phyloP scores from a whole-genome alignment of 2,329 filamentous ascomycete genomes.

The Aspergillus tanneri region DNA sequence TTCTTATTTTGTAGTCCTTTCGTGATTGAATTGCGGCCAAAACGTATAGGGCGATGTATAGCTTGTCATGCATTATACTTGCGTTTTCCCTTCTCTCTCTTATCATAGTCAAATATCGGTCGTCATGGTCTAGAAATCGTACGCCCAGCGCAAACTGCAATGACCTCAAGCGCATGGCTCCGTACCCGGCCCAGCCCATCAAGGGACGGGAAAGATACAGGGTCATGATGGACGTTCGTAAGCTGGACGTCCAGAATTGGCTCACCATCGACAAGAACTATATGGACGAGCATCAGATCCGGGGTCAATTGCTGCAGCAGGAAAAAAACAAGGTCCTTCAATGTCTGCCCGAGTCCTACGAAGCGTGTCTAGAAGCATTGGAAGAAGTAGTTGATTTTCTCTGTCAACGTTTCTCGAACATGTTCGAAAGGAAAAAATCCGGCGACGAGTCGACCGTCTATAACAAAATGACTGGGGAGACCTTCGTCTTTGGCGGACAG shows the following conservation, averaged over 20 bases:
- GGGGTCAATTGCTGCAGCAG: conserved; percentile 41
- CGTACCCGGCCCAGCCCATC: conserved; percentile 41
- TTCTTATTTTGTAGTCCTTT: conserved; percentile 2
- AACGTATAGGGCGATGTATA: conserved; percentile 31
- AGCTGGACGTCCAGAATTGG: conserved; percentile 50
- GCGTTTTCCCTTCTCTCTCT: conserved; percentile 32
- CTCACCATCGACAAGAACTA: conserved; percentile 51
- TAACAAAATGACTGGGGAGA: conserved; percentile 48
- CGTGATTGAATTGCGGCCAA: conserved; percentile 14
- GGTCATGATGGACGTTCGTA: conserved; percentile 51
- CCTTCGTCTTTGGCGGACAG: conserved; percentile 39
- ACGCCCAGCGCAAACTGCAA: conserved; percentile 17
- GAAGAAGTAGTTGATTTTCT: conserved; percentile 49
- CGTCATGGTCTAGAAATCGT: conserved; percentile 11
- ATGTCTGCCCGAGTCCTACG: conserved; percentile 45
- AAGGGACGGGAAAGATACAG: conserved; percentile 41
- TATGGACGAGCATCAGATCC: conserved; percentile 44
- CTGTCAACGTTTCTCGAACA: conserved; percentile 43
- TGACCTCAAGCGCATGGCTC: conserved; percentile 36
- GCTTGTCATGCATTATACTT: conserved; percentile 30
- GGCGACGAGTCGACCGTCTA: conserved; percentile 34
- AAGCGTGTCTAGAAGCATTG: conserved; percentile 50
- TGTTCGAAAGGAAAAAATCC: conserved; percentile 39
- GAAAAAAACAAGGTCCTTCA: conserved; percentile 46
- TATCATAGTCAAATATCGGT: conserved; percentile 27